These are phyloP conservation scores for Penicillium sp. DNA, from an alignment of 2,329 filamentous ascomycete genomes.

Conservation along the genomic window DNA sequence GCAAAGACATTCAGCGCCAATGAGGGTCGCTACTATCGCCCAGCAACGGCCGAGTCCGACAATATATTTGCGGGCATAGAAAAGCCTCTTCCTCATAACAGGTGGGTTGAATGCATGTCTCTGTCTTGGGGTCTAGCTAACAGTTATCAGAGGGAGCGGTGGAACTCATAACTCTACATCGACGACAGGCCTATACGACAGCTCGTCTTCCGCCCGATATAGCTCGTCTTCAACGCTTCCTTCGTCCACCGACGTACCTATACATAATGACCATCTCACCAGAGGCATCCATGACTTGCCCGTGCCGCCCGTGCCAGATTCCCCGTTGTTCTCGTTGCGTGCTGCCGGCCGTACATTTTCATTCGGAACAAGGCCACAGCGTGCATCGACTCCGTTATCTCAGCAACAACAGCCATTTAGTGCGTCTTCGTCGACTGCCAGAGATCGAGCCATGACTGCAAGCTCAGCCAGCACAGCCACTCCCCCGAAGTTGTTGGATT, in stretches of 20 bases:
- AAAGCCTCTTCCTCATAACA: constrained; percentile 30
- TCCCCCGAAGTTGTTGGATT: constrained; percentile 49
- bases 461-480: constrained; percentile 51
- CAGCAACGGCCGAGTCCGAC: constrained; percentile 32
- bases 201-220: constrained; percentile 48
- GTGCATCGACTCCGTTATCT: constrained; percentile 20
- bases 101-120: constrained; percentile 26
- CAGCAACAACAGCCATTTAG: constrained; percentile 17
- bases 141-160: constrained; percentile 41
- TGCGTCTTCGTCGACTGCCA: constrained; percentile 19
- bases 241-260: constrained; percentile 48
- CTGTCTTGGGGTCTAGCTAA: not conserved
- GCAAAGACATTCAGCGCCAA: constrained; percentile 42
- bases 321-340: constrained; percentile 36
- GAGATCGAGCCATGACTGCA: constrained; percentile 48
- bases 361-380: constrained; percentile 42
- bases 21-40: constrained; percentile 33
- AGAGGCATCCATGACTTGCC: constrained; percentile 40
- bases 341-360: constrained; percentile 52
- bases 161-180: constrained; percentile 47
- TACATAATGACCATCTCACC: constrained; percentile 33
- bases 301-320: constrained; percentile 37
- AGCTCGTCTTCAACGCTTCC: constrained; percentile 55
- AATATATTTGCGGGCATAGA: constrained; percentile 37
- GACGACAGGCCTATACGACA: constrained; percentile 43